Evolutionary conservation across 352 stramenopile genomes (phyloP).

Genomic region (Albugo laibachii): DNA sequence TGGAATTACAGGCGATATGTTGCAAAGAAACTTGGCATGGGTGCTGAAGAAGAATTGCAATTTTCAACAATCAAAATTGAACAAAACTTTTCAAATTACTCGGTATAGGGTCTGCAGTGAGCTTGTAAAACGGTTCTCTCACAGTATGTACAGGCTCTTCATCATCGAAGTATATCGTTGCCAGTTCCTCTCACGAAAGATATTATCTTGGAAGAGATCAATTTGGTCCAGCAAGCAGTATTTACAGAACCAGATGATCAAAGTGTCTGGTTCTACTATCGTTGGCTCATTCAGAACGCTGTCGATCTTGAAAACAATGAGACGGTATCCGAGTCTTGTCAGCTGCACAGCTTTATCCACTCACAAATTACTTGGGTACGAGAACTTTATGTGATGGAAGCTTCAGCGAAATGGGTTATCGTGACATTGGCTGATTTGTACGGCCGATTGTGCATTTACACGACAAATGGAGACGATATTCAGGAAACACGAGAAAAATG

Average conservation of each 20-base stretch:
- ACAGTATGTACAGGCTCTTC: constrained; percentile 16
- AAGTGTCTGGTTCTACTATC: constrained; percentile 97
- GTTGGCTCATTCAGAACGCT: constrained; percentile 63
- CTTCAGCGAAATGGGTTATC: constrained; percentile 48
- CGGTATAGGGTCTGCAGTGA: constrained; percentile 22
- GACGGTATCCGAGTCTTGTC: background rate
- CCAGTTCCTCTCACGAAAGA: constrained; percentile 24
- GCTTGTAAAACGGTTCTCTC: background rate
- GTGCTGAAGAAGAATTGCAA: constrained; percentile 64
- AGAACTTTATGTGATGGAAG: constrained; percentile 67
- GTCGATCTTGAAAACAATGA: background rate
- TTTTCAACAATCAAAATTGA: constrained; percentile 93
- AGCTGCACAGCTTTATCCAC: constrained; percentile 19
- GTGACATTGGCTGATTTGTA: constrained; percentile 37
- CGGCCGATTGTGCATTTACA: constrained; percentile 7
- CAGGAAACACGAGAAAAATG: no score
- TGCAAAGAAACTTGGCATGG: constrained; percentile 25
- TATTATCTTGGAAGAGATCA: constrained; percentile 50
- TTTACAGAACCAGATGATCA: constrained; percentile 99
- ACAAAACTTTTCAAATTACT: constrained; percentile 98
- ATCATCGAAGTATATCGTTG: constrained; percentile 40
- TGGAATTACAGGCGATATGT: constrained; percentile 93
- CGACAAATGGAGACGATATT: no score
- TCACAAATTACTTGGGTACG: constrained; percentile 66
- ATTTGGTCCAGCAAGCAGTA: constrained; percentile 84